Conservation (phyloP, 2,329 filamentous ascomycete species). For the Pseudogymnoascus pannorum region DNA sequence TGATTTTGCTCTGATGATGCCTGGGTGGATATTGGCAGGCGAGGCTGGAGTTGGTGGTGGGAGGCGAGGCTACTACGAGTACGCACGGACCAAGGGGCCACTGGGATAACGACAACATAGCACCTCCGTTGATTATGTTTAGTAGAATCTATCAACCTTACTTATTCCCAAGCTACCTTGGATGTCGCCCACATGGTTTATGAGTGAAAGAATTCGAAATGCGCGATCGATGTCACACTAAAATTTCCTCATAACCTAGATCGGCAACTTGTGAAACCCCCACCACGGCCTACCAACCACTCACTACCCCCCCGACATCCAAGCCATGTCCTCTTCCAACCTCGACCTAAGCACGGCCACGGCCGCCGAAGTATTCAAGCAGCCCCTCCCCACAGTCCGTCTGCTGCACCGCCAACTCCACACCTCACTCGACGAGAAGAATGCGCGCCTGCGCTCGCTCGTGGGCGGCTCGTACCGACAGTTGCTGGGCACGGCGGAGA, state of each 20-base stretch:
- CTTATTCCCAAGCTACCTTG: not conserved
- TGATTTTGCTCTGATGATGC: not conserved
- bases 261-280: not conserved
- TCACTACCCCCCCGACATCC: not conserved
- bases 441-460: constrained; percentile 53
- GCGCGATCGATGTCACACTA: not conserved
- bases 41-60: not conserved
- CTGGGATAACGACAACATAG: constrained; percentile 1
- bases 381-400: constrained; percentile 57
- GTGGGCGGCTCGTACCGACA: constrained; percentile 72
- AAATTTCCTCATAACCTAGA: not conserved
- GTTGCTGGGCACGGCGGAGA: constrained; percentile 83
- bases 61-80: not conserved
- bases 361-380: constrained; percentile 29
- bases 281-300: not conserved
- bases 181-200: not conserved
- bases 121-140: not conserved
- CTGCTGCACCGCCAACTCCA: constrained; percentile 55
- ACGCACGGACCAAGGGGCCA: not conserved
- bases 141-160: not conserved
- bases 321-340: constrained; percentile 35
- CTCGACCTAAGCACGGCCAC: constrained; percentile 43
- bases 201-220: constrained; percentile 1
- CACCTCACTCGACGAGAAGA: constrained; percentile 54
- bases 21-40: not conserved